Evolutionary conservation across 352 stramenopile genomes (phyloP), one percentile per base, ranked within the genome.

Genomic region (Albugo candida): DNA sequence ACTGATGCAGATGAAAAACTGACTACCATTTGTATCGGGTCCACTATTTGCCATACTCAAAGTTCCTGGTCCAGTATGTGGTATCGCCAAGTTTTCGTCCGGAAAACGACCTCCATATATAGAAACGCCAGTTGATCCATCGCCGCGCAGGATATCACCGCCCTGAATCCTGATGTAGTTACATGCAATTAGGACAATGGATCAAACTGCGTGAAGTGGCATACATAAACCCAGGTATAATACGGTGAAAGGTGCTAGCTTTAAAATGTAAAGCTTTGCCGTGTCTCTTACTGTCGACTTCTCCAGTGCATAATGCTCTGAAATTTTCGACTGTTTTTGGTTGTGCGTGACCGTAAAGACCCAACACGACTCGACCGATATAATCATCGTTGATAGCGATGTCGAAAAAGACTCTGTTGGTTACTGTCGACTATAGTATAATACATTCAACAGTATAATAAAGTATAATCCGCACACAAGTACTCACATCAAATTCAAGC

Each of bases 181-280:
- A 31, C 24, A 31, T 31, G 8, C 3, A 3, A 31, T 31, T 24
- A 43, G 39, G 39, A 20, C 39, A 43, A 24, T 2, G 3, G 8
- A 10, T 24, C 24, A 31, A 31, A 31, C 8, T n/a, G n/a, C n/a
- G 8, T 31, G 24, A 31, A 8, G n/a, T 41, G 53, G 69, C 75
- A 27, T 69, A 88, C 84, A 93, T 95, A 62, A 94, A 95, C 38
- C 88, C 72, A 1, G 83, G 92, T 59, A 99, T 97, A 37, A 98
- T 94, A 39, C 95, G 78, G 69, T 99, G 95, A 67, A 99, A 98
- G 1, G 53, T 61, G 34, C 66, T 68, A 49, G 59, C 87, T 60
- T 97, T 97, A 71, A 93, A 98, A 67, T 97, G 88, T 11, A 99
- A 66, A 17, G 84, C 68, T 56, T 97, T 97, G n/a, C 92, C 92